These are phyloP conservation scores for Poterioochromonas sp. DNA, from an alignment of 352 stramenopile genomes.

Conservation along the genomic window DNA sequence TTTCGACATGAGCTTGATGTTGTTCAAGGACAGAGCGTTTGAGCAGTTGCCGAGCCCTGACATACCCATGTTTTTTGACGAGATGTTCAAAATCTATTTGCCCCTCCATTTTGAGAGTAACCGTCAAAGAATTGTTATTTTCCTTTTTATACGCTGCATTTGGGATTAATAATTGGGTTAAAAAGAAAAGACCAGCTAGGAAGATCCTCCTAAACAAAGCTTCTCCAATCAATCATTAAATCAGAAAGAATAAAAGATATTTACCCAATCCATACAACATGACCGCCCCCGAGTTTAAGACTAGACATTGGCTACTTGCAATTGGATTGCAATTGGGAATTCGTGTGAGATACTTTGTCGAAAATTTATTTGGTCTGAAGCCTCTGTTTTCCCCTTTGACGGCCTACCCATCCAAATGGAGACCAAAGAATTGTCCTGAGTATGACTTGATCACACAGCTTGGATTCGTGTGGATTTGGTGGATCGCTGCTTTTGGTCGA, in stretches of 20 bases:
- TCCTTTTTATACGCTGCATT: too few species aligned
- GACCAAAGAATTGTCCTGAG: slow-evolving; percentile 4
- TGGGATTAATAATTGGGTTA: too few species aligned
- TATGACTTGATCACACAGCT: background rate
- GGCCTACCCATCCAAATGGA: background rate
- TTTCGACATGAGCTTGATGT: background rate
- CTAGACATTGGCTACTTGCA: background rate
- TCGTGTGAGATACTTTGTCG: background rate
- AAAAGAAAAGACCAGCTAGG: too few species aligned
- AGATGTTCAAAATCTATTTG: slow-evolving; percentile 25
- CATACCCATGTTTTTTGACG: slow-evolving; percentile 14
- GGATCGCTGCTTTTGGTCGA: background rate
- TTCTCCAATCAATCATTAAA: too few species aligned
- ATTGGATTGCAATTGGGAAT: slow-evolving; percentile 1
- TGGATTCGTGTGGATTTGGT: slow-evolving; percentile 22
- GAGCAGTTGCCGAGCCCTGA: slow-evolving; percentile 12
- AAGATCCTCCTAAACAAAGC: too few species aligned
- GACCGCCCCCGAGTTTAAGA: too few species aligned
- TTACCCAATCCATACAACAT: too few species aligned
- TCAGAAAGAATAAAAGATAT: too few species aligned
- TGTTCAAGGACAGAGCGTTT: background rate
- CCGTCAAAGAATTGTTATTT: too few species aligned
- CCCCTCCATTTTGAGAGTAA: too few species aligned
- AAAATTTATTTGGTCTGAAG: slow-evolving; percentile 12
- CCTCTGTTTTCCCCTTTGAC: background rate